phyloP scores from a whole-genome alignment of 2,329 filamentous ascomycete species.

The Dendrostoma leiphaemia region DNA sequence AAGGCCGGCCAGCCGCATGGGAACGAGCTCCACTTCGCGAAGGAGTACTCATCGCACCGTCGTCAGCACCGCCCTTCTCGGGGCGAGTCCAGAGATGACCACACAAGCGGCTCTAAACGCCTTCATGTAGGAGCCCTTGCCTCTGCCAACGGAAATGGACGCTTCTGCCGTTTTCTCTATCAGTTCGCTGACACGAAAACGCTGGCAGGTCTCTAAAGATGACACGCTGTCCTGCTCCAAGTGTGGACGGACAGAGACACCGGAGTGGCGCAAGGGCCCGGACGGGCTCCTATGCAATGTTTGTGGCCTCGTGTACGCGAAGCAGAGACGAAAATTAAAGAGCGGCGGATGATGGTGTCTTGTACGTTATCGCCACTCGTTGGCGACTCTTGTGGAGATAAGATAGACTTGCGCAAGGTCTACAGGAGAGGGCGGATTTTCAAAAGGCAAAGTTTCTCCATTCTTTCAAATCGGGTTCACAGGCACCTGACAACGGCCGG shows the following conservation, averaged over 20 bases:
- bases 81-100: background rate
- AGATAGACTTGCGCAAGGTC: background rate
- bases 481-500: background rate
- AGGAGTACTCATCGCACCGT: background rate
- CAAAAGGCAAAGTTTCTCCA: too few relatives aligned
- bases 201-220: background rate
- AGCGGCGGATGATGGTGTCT: background rate
- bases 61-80: background rate
- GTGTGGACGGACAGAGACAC: conserved; percentile 18
- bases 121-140: background rate
- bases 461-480: background rate
- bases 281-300: conserved; percentile 19
- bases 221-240: conserved; percentile 9
- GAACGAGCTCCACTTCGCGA: background rate
- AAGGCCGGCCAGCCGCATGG: conserved; percentile 6
- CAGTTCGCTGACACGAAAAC: background rate
- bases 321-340: conserved; percentile 14
- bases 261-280: conserved; percentile 19
- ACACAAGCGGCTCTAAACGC: background rate
- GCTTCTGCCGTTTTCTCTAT: background rate
- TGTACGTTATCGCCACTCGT: background rate
- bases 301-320: conserved; percentile 19
- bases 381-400: background rate
- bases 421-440: background rate
- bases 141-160: background rate